A percentile compares a stretch with the other conserved stretches of the same genome.
Evolutionary conservation across 352 stramenopile species (phyloP).

Genomic region (Pythium aphanidermatum): DNA sequence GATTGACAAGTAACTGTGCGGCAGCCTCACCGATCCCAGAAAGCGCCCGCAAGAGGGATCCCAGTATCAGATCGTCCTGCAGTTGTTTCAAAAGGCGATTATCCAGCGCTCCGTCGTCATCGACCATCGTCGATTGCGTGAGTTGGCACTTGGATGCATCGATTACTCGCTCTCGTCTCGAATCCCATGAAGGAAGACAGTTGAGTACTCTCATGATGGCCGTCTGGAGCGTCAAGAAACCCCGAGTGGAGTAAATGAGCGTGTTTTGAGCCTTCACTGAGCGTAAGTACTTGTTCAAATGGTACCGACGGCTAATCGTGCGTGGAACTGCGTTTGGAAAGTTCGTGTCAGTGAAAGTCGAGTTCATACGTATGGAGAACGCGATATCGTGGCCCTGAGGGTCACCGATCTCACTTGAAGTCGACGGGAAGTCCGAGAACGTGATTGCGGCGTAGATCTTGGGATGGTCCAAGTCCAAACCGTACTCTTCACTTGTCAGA

Average conservation of each 20-base stretch:
- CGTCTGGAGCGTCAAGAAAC: conserved; percentile 76
- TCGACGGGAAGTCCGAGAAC: conserved; percentile 45
- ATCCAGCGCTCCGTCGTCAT: conserved; percentile 17
- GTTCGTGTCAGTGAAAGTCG: conserved; percentile 30
- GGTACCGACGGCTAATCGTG: conserved; percentile 21
- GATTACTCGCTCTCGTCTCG: conserved; percentile 16
- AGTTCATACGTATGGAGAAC: conserved; percentile 69
- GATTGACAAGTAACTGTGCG: conserved; percentile 2
- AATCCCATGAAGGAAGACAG: conserved; percentile 55
- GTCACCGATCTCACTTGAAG: conserved; percentile 29
- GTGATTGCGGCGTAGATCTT: conserved; percentile 67
- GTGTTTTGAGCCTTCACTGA: conserved; percentile 20
- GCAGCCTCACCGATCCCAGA: conserved; percentile 3
- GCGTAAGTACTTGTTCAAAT: conserved; percentile 16
- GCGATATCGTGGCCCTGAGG: conserved; percentile 28
- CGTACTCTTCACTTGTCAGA: conserved; percentile 43
- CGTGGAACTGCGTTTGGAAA: conserved; percentile 36
- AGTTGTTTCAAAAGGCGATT: conserved; percentile 37
- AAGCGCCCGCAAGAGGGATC: conserved; percentile 26
- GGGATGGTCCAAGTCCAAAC: conserved; percentile 30
- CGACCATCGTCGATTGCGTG: conserved; percentile 21
- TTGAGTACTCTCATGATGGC: conserved; percentile 57
- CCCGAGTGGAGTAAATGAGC: conserved; percentile 44
- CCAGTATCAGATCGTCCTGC: conserved; percentile 46
- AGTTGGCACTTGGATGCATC: conserved; percentile 37